phyloP scores from a whole-genome alignment of 805 yeast genomes.

The Suhomyces prunicola region DNA sequence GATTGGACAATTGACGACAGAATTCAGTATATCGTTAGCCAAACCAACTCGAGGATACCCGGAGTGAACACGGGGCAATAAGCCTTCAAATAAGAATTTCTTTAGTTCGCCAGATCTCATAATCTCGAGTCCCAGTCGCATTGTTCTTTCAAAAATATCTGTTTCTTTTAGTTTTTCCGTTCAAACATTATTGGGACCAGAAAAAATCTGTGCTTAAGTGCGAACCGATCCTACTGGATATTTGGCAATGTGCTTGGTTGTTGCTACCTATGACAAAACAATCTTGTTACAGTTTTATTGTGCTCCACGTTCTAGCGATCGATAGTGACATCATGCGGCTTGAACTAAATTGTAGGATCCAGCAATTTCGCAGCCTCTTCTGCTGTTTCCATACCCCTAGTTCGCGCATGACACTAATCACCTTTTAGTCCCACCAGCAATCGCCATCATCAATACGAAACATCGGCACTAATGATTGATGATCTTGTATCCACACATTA shows the following conservation, averaged over 20 bases:
- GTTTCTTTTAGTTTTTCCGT: neutral
- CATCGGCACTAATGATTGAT: neutral
- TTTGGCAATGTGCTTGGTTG: neutral
- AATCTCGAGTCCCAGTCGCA: neutral
- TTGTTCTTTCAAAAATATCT: neutral
- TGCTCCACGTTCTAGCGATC: neutral
- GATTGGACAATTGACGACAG: too few relatives aligned
- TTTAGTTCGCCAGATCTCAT: neutral
- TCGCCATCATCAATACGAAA: neutral
- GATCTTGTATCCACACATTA: neutral
- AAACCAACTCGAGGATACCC: neutral
- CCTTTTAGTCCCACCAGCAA: neutral
- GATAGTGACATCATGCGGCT: neutral
- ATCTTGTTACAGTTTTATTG: neutral
- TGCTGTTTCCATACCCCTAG: neutral
- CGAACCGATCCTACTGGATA: neutral
- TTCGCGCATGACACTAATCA: neutral
- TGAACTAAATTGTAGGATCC: neutral
- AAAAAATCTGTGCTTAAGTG: neutral
- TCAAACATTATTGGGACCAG: neutral
- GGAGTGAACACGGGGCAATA: neutral
- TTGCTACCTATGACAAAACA: neutral
- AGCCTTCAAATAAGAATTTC: neutral
- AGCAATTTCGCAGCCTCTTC: neutral
- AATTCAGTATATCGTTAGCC: neutral